Evolutionary conservation across 1,139 yeast genomes (phyloP), one percentile per base, ranked within the genome.

Genomic region (Chernovozyma aurita): DNA sequence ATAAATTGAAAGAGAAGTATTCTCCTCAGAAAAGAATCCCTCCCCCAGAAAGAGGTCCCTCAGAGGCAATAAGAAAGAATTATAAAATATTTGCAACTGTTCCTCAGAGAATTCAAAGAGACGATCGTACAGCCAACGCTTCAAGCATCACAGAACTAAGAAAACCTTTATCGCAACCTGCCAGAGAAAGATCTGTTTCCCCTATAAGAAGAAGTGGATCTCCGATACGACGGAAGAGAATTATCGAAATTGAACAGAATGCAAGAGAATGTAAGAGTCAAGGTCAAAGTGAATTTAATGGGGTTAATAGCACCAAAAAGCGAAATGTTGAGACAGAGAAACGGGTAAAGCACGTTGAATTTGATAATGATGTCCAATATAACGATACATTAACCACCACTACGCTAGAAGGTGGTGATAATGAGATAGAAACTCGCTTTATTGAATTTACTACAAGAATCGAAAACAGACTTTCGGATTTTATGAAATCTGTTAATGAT

Each of bases 191-290:
- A 7, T 16, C 18, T 45, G 4, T 45, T 30, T 59, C 65, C 1
- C 65, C 67, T 2, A 47, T 59, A 16, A 54, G 63, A 42, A 52
- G 60, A 39, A 62, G 68, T 34, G 71, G 71, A 3, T 63, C 70
- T 1, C 70, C 71, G 0, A 50, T 52, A 21, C 45, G 70, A 30
- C 47, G 71, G 30, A 53, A 50, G 34, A 50, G 52, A 32, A 65
- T 65, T 15, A 47, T 43, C 24, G 59, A 61, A 34, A 46, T 62
- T 24, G 71, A 63, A 40, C 42, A 30, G 39, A 42, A 33, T 28
- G 30, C 31, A 32, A 41, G 36, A 24, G 11, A 7, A n/a, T 9
- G 9, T n/a, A 16, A 7, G n/a, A 32, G 4, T 35, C 29, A 21
- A 28, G 31, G 18, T 18, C 38, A n/a, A 11, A 35, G 34, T 13